phyloP scores from a whole-genome alignment of 208 protist species.

The Kentomonas sorsogonicus region DNA sequence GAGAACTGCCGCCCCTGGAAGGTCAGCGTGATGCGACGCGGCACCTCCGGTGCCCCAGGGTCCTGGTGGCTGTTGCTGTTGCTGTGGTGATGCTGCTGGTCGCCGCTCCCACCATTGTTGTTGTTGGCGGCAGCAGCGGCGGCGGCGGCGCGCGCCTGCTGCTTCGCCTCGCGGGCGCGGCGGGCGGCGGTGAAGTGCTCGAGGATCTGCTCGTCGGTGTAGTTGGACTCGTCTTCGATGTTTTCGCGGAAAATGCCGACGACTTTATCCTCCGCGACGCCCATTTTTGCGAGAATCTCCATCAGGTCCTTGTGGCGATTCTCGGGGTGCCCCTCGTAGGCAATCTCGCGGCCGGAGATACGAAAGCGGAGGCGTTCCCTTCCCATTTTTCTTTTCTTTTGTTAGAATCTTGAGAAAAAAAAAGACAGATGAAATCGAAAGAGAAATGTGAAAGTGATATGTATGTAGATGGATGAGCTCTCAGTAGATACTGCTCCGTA shows the following conservation, averaged over 20 bases:
- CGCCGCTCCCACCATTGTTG: no score
- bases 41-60: constrained; percentile 36
- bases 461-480: neutral
- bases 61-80: neutral
- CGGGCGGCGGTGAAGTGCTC: constrained; percentile 34
- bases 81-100: no score
- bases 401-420: constrained; percentile 9
- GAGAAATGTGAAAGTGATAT: neutral
- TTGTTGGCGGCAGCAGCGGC: neutral
- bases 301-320: constrained; percentile 67
- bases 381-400: constrained; percentile 35
- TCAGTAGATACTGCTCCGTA: neutral
- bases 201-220: constrained; percentile 49
- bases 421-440: constrained; percentile 1
- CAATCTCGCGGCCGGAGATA: constrained; percentile 48
- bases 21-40: constrained; percentile 53
- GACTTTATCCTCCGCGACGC: constrained; percentile 31
- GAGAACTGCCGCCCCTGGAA: constrained; percentile 67
- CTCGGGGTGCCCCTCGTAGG: constrained; percentile 66
- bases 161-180: constrained; percentile 40
- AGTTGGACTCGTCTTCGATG: constrained; percentile 40
- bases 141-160: constrained; percentile 20
- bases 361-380: constrained; percentile 72
- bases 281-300: constrained; percentile 74
- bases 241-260: constrained; percentile 65